Conservation (phyloP, 2,329 filamentous ascomycete genomes). For the Ophiosphaerella narmari region DNA sequence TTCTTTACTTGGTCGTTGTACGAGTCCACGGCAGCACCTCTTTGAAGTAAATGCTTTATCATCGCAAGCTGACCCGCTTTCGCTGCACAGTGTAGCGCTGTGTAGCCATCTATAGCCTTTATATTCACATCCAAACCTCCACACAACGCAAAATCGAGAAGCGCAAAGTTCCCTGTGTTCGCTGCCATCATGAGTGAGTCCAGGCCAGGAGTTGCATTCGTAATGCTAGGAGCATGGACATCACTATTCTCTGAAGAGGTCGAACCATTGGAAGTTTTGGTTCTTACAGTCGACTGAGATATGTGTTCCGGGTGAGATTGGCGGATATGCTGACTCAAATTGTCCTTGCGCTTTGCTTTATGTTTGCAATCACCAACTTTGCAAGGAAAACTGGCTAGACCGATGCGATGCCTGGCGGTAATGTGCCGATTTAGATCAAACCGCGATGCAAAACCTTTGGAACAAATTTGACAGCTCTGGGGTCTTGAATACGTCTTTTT, state of each 20-base stretch:
- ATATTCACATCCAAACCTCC: neutral
- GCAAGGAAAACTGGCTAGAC: slow-evolving; percentile 2
- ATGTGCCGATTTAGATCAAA: slow-evolving; percentile 9
- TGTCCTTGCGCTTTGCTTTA: slow-evolving; percentile 8
- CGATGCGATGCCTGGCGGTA: slow-evolving; percentile 7
- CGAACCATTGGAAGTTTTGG: too few relatives aligned
- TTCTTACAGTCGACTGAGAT: neutral
- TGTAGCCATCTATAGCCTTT: slow-evolving; percentile 6
- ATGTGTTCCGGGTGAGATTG: neutral
- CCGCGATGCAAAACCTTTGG: slow-evolving; percentile 6
- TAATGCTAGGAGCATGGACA: too few relatives aligned
- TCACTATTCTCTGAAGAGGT: too few relatives aligned
- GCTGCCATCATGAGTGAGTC: slow-evolving; percentile 4
- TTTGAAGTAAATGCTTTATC: slow-evolving; percentile 1
- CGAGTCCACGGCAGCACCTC: neutral
- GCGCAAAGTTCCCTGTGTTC: slow-evolving; percentile 1
- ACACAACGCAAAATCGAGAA: neutral
- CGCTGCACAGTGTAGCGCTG: slow-evolving; percentile 18
- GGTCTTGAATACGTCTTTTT: slow-evolving; percentile 12
- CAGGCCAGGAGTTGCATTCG: neutral
- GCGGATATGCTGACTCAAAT: slow-evolving; percentile 4
- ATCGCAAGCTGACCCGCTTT: neutral
- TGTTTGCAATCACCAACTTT: neutral
- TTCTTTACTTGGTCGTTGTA: neutral
- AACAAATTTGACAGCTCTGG: neutral